Evolutionary conservation across 805 yeast genomes (phyloP).

Genomic region (Zygosaccharomyces siamensis): DNA sequence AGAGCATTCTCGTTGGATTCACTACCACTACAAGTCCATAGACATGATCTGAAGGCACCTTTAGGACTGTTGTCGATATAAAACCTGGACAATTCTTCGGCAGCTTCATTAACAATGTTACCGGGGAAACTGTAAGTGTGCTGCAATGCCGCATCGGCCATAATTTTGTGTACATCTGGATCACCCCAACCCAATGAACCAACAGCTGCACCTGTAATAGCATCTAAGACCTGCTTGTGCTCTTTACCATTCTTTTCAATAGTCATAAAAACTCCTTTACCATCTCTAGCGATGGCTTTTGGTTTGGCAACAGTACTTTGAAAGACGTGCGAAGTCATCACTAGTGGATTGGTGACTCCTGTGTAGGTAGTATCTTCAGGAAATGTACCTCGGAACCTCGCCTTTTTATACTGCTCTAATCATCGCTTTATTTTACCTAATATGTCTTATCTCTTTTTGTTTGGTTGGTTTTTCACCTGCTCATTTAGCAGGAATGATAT

Average conservation of each 20-base stretch:
- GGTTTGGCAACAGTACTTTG: constrained; percentile 39
- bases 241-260: constrained; percentile 41
- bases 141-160: constrained; percentile 37
- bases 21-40: constrained; percentile 59
- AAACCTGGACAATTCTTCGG: constrained; percentile 42
- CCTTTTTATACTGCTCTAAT: not conserved
- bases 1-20: constrained; percentile 65
- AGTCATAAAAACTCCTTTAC: constrained; percentile 41
- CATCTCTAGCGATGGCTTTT: constrained; percentile 39
- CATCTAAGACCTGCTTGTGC: constrained; percentile 38
- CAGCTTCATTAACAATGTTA: constrained; percentile 34
- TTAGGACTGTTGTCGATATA: constrained; percentile 39
- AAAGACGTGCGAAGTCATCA: constrained; percentile 33
- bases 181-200: constrained; percentile 45
- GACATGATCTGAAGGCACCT: constrained; percentile 38
- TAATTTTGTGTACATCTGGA: constrained; percentile 33
- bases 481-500: not conserved
- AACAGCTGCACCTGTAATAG: constrained; percentile 52
- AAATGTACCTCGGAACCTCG: not conserved
- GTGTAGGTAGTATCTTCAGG: not conserved
- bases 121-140: constrained; percentile 39
- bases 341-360: not conserved
- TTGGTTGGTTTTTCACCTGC: not conserved
- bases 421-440: not conserved
- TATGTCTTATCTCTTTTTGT: not conserved